Evolutionary conservation across 441 rosid species (phyloP), one percentile per base, ranked within the genome.

Genomic region (Arabidopsis hybrid): DNA sequence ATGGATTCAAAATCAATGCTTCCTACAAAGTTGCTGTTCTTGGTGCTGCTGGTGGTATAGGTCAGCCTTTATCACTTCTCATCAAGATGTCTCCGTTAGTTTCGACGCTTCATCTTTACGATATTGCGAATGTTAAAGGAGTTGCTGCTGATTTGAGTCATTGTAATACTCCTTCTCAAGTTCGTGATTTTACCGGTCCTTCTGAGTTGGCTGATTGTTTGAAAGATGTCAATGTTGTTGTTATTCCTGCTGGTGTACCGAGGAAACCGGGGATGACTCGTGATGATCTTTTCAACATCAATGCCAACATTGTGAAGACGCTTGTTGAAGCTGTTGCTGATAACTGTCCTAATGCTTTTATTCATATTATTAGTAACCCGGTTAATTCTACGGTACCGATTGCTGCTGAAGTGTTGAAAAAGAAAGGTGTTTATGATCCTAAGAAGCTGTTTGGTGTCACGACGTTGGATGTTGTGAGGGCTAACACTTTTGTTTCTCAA

Each of bases 261-360:
- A 87, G 99, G 58, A 95, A 95, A 84, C 99, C 99, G 0, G 99
- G 99, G 10, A 95, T 95, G 99, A 95, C 97, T 59, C 98, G 98
- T 18, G 99, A 95, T 57, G 99, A 93, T 68, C 96, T 95, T 65
- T 95, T 95, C 83, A 90, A 93, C 83, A 93, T 95, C 83, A 95
- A 95, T 63, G 97, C 98, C 42, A 81, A 71, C 71, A 93, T 95
- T 0, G 98, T 93, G 7, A 95, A 87, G 79, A 76, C 64, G 34
- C 85, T 91, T 79, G 87, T 93, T 4, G 96, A 88, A 58, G 98
- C 97, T 60, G 95, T 93, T 38, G 98, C 98, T 53, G 97, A 93
- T 65, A 91, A 91, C 81, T 91, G 95, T 81, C 99, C 98, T 3
- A 88, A 89, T 32, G 97, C 99, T 9, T 90, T 95, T 81, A 85